Percentiles rank a stretch among this genome's conserved stretches.
Evolutionary conservation across 2,329 filamentous ascomycete species (phyloP).

Genomic region (Talaromyces islandicus): DNA sequence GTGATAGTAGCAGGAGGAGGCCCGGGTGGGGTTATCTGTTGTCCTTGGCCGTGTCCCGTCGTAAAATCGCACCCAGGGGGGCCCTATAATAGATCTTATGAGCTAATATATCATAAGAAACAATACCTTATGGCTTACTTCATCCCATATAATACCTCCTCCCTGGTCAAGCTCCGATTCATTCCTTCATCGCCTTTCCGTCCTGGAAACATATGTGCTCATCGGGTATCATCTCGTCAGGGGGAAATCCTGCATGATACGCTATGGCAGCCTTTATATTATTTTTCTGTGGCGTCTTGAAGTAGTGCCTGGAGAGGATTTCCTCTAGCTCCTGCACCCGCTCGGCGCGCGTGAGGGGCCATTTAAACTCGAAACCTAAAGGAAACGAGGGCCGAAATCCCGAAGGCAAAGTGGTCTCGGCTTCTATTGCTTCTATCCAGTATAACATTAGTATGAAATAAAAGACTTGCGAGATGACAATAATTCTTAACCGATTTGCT

Average conservation of each 20-base stretch:
- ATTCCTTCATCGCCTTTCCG: neutral
- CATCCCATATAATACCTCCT: neutral
- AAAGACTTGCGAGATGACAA: too few relatives aligned
- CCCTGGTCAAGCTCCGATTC: neutral
- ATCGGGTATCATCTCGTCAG: neutral
- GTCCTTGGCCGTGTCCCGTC: too few relatives aligned
- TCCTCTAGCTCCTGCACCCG: neutral
- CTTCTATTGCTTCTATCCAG: too few relatives aligned
- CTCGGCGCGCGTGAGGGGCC: conserved; percentile 1
- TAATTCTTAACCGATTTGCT: too few relatives aligned
- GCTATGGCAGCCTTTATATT: neutral
- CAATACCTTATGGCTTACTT: neutral
- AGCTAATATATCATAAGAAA: too few relatives aligned
- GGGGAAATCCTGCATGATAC: neutral
- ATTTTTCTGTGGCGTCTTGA: neutral
- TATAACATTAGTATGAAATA: too few relatives aligned
- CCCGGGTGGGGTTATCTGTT: too few relatives aligned
- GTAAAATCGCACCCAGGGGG: too few relatives aligned
- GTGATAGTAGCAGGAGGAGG: too few relatives aligned
- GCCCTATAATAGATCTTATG: too few relatives aligned
- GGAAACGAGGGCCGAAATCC: too few relatives aligned
- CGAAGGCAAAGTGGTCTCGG: too few relatives aligned
- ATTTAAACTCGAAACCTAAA: neutral
- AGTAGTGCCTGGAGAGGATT: neutral
- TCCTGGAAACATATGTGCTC: neutral